Evolutionary conservation across 78 protist species (phyloP).

Genomic region (Dictyostelium purpureum): DNA sequence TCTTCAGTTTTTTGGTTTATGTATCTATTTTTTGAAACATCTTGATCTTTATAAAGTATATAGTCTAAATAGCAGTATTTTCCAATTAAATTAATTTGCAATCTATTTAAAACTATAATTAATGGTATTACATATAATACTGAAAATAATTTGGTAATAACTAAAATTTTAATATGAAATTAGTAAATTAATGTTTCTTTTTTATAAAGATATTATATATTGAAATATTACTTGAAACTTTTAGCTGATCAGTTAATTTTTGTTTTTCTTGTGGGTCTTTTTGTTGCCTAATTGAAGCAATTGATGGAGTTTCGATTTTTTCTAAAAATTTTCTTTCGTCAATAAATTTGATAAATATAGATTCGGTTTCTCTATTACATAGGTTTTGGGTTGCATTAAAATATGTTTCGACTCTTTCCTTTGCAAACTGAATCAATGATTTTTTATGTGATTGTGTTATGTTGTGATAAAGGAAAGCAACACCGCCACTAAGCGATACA

Average conservation of each 20-base stretch:
- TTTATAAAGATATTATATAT: not conserved
- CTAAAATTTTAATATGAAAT: not conserved
- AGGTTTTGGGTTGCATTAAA: not conserved
- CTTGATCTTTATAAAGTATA: not conserved
- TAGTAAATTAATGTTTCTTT: not conserved
- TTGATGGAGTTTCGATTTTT: conserved; percentile 7
- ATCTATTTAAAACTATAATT: conserved; percentile 17
- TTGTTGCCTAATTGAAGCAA: not conserved
- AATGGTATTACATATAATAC: conserved; percentile 25
- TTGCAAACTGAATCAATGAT: not conserved
- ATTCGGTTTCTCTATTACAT: not conserved
- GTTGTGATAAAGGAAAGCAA: not conserved
- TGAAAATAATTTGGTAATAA: conserved; percentile 5
- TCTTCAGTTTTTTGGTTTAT: not conserved
- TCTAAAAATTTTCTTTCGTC: not conserved
- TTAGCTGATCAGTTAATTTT: conserved; percentile 1
- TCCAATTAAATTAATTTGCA: conserved; percentile 13
- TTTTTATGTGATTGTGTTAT: not conserved
- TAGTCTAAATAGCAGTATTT: conserved; percentile 32
- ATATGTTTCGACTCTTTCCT: not conserved
- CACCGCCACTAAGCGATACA: conserved; percentile 7
- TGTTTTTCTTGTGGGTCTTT: not conserved
- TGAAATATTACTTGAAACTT: not conserved
- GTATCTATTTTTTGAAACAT: not conserved
- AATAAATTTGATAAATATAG: not conserved